These are phyloP conservation scores for Prototheca cutis DNA, from an alignment of 163 green algal species.

Conservation along the genomic window DNA sequence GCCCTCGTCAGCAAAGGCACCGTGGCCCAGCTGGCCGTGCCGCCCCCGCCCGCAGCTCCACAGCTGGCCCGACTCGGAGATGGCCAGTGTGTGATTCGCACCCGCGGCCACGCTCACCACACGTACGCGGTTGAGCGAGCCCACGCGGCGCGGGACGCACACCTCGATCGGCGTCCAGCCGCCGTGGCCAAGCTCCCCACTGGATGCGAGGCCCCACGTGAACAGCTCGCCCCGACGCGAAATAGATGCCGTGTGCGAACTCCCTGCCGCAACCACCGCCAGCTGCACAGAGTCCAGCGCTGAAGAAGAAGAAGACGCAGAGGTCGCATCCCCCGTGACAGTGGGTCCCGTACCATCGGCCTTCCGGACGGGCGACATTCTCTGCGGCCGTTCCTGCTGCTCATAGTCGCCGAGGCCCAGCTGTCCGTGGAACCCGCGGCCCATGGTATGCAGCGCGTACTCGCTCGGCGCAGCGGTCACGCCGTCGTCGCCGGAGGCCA, in stretches of 20 bases:
- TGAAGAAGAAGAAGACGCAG: not conserved
- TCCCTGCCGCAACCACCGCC: conserved; percentile 57
- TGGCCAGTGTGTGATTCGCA: conserved; percentile 63
- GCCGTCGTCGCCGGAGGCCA: conserved; percentile 14
- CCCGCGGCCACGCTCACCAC: conserved; percentile 45
- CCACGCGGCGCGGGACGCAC: conserved; percentile 40
- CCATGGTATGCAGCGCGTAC: conserved; percentile 53
- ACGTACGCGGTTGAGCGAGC: conserved; percentile 21
- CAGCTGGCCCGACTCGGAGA: conserved; percentile 51
- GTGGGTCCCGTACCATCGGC: not conserved
- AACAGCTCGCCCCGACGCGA: conserved; percentile 60
- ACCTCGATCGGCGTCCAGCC: conserved; percentile 56
- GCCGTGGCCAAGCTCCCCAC: conserved; percentile 64
- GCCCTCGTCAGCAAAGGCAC: conserved; percentile 44
- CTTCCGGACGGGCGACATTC: conserved; percentile 20
- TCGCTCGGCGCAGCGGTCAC: conserved; percentile 3
- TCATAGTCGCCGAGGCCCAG: conserved; percentile 49
- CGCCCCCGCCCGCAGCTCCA: conserved; percentile 59
- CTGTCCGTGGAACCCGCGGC: conserved; percentile 76
- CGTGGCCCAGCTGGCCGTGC: conserved; percentile 51
- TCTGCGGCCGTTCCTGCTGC: conserved; percentile 18
- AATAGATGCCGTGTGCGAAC: conserved; percentile 50
- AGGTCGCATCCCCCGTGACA: not conserved
- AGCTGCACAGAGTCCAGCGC: conserved; percentile 42
- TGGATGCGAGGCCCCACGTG: conserved; percentile 71